phyloP scores from a whole-genome alignment of 495 filamentous ascomycete genomes.

The Poronia punctata region DNA sequence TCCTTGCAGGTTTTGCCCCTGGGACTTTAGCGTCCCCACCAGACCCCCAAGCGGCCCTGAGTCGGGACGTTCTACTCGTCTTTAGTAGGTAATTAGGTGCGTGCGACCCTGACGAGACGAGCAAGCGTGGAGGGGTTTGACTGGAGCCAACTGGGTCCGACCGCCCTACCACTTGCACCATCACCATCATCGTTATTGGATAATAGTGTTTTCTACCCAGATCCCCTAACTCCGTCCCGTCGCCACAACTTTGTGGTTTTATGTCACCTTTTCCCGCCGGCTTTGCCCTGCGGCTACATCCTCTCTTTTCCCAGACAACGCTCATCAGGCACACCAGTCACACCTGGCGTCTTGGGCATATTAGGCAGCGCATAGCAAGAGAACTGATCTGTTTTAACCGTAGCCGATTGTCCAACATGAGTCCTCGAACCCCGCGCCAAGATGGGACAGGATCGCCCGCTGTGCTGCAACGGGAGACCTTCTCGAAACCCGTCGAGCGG shows the following conservation, averaged over 20 bases:
- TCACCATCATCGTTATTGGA: too few species aligned
- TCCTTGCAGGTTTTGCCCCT: constrained; percentile 15
- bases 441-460: constrained; percentile 22
- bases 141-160: too few species aligned
- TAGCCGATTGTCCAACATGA: constrained; percentile 14
- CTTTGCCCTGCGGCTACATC: constrained; percentile 1
- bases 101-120: constrained; percentile 13
- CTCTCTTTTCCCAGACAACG: constrained; percentile 2
- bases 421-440: constrained; percentile 14
- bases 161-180: too few species aligned
- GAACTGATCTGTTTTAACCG: constrained; percentile 4
- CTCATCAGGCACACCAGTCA: too few species aligned
- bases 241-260: neutral
- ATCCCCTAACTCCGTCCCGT: neutral
- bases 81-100: too few species aligned
- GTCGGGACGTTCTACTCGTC: constrained; percentile 9
- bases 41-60: constrained; percentile 1
- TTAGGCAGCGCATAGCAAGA: constrained; percentile 6
- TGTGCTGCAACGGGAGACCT: constrained; percentile 16
- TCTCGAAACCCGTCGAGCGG: constrained; percentile 48
- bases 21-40: constrained; percentile 24
- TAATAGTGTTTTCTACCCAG: too few species aligned
- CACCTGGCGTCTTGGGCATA: too few species aligned
- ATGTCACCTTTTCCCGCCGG: neutral
- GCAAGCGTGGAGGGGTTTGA: too few species aligned